Percentiles rank a stretch among this genome's conserved stretches.
phyloP scores from a whole-genome alignment of 23 red algal genomes.

The Gracilaria gracilis region DNA sequence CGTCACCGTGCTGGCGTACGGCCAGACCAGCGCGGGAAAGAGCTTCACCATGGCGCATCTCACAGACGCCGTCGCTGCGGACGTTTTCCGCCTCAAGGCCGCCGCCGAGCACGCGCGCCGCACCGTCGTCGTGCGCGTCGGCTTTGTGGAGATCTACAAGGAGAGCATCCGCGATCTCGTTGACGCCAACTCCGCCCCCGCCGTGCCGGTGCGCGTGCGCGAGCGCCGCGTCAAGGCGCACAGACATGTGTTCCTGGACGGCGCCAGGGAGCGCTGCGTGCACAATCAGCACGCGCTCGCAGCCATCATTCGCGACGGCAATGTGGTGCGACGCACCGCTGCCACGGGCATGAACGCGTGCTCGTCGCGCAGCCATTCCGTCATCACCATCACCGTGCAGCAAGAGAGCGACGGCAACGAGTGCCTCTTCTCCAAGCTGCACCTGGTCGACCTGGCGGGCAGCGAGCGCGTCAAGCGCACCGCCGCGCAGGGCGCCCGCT shows the following conservation, averaged over 20 bases:
- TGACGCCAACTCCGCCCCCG: slow-evolving; percentile 26
- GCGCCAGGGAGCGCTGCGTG: slow-evolving; percentile 47
- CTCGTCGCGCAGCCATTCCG: slow-evolving; percentile 77
- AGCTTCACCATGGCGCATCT: slow-evolving; percentile 90
- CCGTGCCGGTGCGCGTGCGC: slow-evolving; percentile 51
- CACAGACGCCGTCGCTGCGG: slow-evolving; percentile 27
- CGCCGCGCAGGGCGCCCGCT: slow-evolving; percentile 66
- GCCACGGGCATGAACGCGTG: slow-evolving; percentile 92
- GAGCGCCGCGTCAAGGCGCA: slow-evolving; percentile 33
- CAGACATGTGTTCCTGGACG: slow-evolving; percentile 53
- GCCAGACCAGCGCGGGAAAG: slow-evolving; percentile 93
- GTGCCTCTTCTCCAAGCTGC: slow-evolving; percentile 68
- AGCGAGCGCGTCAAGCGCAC: slow-evolving; percentile 88
- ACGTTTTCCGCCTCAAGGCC: slow-evolving; percentile 41
- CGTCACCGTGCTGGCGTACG: slow-evolving; percentile 98
- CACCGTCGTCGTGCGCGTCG: slow-evolving; percentile 46
- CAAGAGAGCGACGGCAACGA: slow-evolving; percentile 31
- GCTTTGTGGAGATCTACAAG: slow-evolving; percentile 77
- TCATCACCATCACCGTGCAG: slow-evolving; percentile 88
- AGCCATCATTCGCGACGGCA: slow-evolving; percentile 40
- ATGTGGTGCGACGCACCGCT: slow-evolving; percentile 57
- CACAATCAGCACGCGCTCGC: slow-evolving; percentile 18
- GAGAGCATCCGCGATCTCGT: slow-evolving; percentile 66
- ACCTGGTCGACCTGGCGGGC: slow-evolving; percentile 96
- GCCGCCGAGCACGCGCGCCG: background rate